These are phyloP conservation scores for Uronychia binucleata DNA, from an alignment of 73 alveolate genomes.

Conservation along the genomic window DNA sequence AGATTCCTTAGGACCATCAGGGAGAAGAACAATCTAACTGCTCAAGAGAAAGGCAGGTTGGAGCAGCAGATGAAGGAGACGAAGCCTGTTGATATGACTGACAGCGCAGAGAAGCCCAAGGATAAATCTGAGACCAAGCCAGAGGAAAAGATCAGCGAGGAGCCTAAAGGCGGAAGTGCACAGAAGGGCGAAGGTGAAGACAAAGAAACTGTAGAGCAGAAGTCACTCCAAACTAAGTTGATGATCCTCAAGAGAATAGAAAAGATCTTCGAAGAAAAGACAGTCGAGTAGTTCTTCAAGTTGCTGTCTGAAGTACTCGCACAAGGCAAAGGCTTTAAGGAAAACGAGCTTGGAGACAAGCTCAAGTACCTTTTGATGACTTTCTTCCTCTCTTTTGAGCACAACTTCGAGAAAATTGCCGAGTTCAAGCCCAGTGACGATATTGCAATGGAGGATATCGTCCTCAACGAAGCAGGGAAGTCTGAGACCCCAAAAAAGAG, in stretches of 20 bases:
- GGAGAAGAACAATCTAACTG: neutral
- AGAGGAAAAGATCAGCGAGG: neutral
- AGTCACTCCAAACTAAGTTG: neutral
- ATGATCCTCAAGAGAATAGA: neutral
- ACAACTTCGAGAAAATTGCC: too few relatives aligned
- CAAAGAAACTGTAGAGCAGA: neutral
- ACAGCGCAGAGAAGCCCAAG: neutral
- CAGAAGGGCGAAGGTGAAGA: neutral
- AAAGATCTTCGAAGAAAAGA: neutral
- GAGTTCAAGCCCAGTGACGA: too few relatives aligned
- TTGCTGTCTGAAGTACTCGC: neutral
- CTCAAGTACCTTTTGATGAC: too few relatives aligned
- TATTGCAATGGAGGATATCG: too few relatives aligned
- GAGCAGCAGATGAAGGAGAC: neutral
- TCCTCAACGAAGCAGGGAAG: too few relatives aligned
- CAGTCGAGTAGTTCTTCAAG: neutral
- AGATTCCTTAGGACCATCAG: neutral
- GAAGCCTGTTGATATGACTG: neutral
- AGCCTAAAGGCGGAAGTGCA: neutral
- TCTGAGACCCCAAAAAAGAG: too few relatives aligned
- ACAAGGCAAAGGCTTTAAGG: too few relatives aligned
- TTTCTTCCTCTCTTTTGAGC: too few relatives aligned
- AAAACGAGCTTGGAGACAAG: too few relatives aligned
- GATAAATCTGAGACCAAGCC: neutral
- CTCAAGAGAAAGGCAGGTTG: neutral